Evolutionary conservation across 768 basidiomycete species (phyloP), one percentile per base, ranked within the genome.

Genomic region (Termitomyces heimii): DNA sequence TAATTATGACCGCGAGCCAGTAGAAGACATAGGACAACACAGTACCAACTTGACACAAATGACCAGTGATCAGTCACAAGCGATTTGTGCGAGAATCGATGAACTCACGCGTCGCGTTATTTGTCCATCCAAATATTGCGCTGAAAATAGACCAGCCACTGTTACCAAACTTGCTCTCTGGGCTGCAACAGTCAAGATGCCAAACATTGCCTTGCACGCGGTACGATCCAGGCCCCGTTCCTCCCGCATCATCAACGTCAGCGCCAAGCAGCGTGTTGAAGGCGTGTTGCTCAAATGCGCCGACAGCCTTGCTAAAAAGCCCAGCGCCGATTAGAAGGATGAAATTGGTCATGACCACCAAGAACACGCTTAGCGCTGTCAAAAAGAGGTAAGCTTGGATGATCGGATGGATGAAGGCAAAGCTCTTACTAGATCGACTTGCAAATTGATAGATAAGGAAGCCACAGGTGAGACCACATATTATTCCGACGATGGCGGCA

Each of bases 271-370:
- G 71, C 0, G 66, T 62, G 62, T 85, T 82, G 75, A 83, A 95
- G 9, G 73, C 73, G 65, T 94, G 75, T 63, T 74, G 70, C 68
- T 98, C 73, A 75, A 93, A 93, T 34, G 80, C 73, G 63, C 85
- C 84, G 22, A 92, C 77, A 4, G 86, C 79, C 71, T 83, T 89
- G 63, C 86, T 88, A 75, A 96, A 94, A 28, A 99, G 81, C 16
- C 96, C 96, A 0, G 96, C 88, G 28, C 96, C 96, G 70, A 99
- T 92, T 65, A 98, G 84, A 62, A 98, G 81, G 47, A 98, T 76
- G 61, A 98, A 73, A 76, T 92, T 92, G 52, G 96, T 96, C 79
- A 97, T 98, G 52, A 84, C 77, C 64, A 98, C 74, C 54, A 99
- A 81, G 86, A 98, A 98, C 62, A 94, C 73, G 34, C 82, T 85